These are phyloP conservation scores for Gloeophyllum trabeum DNA, from an alignment of 768 basidiomycete species.

Conservation along the genomic window DNA sequence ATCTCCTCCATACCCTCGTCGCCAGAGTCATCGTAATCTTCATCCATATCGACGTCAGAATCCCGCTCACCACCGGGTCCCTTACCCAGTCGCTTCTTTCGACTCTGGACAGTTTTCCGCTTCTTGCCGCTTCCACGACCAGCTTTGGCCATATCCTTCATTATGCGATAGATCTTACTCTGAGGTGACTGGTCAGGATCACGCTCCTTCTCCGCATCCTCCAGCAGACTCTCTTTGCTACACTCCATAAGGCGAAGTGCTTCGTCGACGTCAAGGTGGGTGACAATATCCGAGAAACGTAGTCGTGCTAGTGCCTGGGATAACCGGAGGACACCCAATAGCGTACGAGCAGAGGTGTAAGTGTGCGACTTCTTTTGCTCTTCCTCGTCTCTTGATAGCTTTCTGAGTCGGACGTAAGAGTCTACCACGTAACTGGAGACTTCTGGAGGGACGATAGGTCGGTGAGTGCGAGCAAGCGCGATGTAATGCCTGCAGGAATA, in stretches of 20 bases:
- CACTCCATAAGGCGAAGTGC: slow-evolving; percentile 95
- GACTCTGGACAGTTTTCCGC: slow-evolving; percentile 24
- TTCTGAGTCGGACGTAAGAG: slow-evolving; percentile 91
- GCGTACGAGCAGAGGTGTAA: slow-evolving; percentile 93
- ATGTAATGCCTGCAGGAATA: slow-evolving; percentile 72
- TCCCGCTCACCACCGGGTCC: slow-evolving; percentile 65
- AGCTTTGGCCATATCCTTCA: slow-evolving; percentile 68
- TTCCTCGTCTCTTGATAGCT: slow-evolving; percentile 85
- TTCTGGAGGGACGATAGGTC: slow-evolving; percentile 80
- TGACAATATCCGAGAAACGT: slow-evolving; percentile 73
- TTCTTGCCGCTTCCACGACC: slow-evolving; percentile 18
- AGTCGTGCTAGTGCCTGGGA: slow-evolving; percentile 92
- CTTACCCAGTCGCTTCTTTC: slow-evolving; percentile 46
- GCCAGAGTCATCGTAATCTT: slow-evolving; percentile 50
- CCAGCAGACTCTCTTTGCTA: slow-evolving; percentile 83
- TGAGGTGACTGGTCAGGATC: slow-evolving; percentile 70
- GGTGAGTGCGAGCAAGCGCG: slow-evolving; percentile 75
- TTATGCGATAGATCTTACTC: slow-evolving; percentile 82
- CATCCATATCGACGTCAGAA: slow-evolving; percentile 58
- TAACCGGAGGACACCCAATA: slow-evolving; percentile 89
- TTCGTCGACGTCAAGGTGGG: slow-evolving; percentile 87
- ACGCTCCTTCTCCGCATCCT: slow-evolving; percentile 60
- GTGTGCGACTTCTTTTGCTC: slow-evolving; percentile 80
- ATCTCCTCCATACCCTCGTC: slow-evolving; percentile 44
- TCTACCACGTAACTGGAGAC: slow-evolving; percentile 93